Base-by-base conservation (phyloP, 495 filamentous ascomycete genomes). In the Neurospora sp. region DNA sequence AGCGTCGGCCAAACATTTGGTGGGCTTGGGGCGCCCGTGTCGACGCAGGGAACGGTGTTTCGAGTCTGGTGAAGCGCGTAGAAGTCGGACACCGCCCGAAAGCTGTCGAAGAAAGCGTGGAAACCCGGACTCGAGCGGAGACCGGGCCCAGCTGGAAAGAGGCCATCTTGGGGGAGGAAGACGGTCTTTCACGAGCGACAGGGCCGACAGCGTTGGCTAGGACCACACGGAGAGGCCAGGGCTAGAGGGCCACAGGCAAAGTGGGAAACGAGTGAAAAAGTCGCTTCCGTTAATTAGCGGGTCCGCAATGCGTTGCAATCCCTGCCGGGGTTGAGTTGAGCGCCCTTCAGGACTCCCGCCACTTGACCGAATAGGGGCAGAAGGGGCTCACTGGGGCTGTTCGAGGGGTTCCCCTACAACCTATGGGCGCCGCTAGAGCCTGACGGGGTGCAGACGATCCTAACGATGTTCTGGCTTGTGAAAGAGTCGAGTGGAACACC, bases 141-240 rank as follows among this genome's bases (percentile, higher is more conserved):
- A 71, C 71, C n/a, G 74, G 75, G 66, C 73, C 74, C 71, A 77
- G 71, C 75, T 76, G 73, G 38, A 74, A 66, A 21, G 74, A 74
- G 59, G 77, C 74, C 79, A 81, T 81, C 37, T 39, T 77, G 69
- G 37, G 54, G 54, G 54, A 62, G 28, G 28, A 62, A 34, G 54
- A 62, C 54, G 28, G 54, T 62, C 54, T 62, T 62, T 62, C 54
- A 62, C 54, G 54, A 54, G 45, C 54, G 54, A 62, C 54, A 62
- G 54, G 54, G 54, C 54, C 54, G 54, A 62, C 54, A 62, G 54
- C 54, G 54, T 62, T 62, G 54, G 54, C 54, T 62, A 31, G 54
- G 54, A 62, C 54, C 54, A 62, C 54, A 62, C 54, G 54, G 54
- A 62, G 54, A 62, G 15, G 54, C 54, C 54, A 62, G 54, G 54